Conservation (phyloP, 805 yeast species). For the Kazachstania viticola region DNA sequence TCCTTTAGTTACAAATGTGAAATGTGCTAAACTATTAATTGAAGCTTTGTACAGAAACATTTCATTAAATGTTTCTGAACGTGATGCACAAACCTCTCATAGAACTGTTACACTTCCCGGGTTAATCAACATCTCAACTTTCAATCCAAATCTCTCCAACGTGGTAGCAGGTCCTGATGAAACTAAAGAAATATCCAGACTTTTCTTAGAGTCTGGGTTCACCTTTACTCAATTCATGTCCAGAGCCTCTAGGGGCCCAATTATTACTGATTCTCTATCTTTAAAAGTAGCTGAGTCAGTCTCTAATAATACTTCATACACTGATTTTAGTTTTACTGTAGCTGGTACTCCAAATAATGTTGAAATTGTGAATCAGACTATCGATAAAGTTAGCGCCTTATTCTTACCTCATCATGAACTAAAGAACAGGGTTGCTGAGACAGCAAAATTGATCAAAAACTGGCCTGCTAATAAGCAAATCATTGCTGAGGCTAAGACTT, state of each 20-base stretch:
- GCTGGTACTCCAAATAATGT: slow-evolving; percentile 72
- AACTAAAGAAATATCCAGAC: slow-evolving; percentile 56
- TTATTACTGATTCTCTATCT: slow-evolving; percentile 53
- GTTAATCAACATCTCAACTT: slow-evolving; percentile 68
- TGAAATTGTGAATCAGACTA: slow-evolving; percentile 46
- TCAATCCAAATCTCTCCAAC: slow-evolving; percentile 54
- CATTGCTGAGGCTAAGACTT: slow-evolving; percentile 82
- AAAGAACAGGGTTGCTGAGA: slow-evolving; percentile 60
- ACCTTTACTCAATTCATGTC: slow-evolving; percentile 77
- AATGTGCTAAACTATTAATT: slow-evolving; percentile 88
- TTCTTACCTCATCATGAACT: slow-evolving; percentile 72
- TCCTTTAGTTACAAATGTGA: slow-evolving; percentile 94
- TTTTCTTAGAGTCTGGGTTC: slow-evolving; percentile 77
- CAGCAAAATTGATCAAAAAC: slow-evolving; percentile 63
- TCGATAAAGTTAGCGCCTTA: slow-evolving; percentile 62
- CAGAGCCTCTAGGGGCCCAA: slow-evolving; percentile 45
- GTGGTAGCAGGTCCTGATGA: slow-evolving; percentile 36
- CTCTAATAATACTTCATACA: slow-evolving; percentile 50
- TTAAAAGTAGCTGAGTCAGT: slow-evolving; percentile 46
- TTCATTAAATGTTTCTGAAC: slow-evolving; percentile 54
- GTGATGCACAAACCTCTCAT: slow-evolving; percentile 88
- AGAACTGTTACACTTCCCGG: slow-evolving; percentile 77
- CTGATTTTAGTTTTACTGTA: slow-evolving; percentile 73
- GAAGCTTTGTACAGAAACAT: slow-evolving; percentile 79
- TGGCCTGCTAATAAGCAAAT: slow-evolving; percentile 85